Evolutionary conservation across 768 basidiomycete species (phyloP), one percentile per base, ranked within the genome.

Genomic region (Boletus rubroflammeus): DNA sequence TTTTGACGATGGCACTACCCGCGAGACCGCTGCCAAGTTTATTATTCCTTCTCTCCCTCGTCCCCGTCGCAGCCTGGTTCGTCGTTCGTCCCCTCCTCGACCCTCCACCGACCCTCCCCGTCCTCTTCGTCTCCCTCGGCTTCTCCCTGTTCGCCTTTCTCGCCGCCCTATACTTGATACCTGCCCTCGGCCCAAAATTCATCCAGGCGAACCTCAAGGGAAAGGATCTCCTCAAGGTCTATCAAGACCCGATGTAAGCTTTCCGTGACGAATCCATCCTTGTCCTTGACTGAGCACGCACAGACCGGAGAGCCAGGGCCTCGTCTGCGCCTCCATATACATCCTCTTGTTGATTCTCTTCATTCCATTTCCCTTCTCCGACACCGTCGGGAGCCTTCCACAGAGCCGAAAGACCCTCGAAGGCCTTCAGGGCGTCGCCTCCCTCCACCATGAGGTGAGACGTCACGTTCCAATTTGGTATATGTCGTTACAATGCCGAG

Each of bases 291-390:
- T 51, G n/a, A 48, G 32, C 46, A 7, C 43, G n/a, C 35, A 32
- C 42, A 98, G 95, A 68, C 95, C 97, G 40, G 97, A 99, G 75
- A 93, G 92, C 60, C 82, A 88, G 63, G 96, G 96, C 13, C 84
- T 98, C 54, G 86, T 97, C 46, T 91, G 88, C 64, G 94, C 96
- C 1, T 81, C 86, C 2, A 79, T 95, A 51, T 98, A 98, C 67
- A 88, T 97, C 54, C 79, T 91, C 39, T 73, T 88, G 39, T 74
- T 99, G 58, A 90, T 93, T 53, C 76, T 97, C 5, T 99, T 98
- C 65, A 96, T 97, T 53, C 96, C 96, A 0, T 95, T 98, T 65
- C 90, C 93, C 0, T 99, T 97, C 71, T 90, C 93, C 43, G 79
- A 87, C 56, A 76, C 84, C 3, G 78, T 89, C 41, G 67, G 78